Base-by-base conservation (phyloP, 2,329 filamentous ascomycete species). In the Cladophialophora exuberans region DNA sequence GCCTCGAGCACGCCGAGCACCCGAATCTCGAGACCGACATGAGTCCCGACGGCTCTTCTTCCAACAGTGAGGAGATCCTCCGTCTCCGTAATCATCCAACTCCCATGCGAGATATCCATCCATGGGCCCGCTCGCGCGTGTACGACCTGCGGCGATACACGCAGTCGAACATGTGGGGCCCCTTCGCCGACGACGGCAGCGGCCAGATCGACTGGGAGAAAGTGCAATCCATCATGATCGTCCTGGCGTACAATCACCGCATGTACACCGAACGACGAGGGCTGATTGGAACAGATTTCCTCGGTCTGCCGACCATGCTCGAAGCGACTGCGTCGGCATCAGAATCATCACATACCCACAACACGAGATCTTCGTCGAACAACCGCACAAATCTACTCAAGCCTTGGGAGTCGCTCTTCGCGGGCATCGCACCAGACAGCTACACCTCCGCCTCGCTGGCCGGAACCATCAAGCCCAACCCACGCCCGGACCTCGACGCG, bases 171-270 rank as follows among this genome's bases (percentile, higher is more conserved):
- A 68, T 77, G 30, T 92, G 88, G 88, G 89, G 89, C 0, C 89
- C 89, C 0, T 92, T 89, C 64, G 73, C 80, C 65, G 74, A 81
- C 45, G 87, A 91, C 65, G 82, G 80, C 1, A 79, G 76, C 2
- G 78, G 77, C 48, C 70, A 72, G 4, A 85, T 89, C 0, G 88
- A 93, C 69, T 93, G 89, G 89, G 87, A 92, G 70, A 89, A 88
- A 72, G 73, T 91, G 9, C 88, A 92, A 70, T 84, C 86, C 6
- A 81, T 90, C 50, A 82, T 90, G 77, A 75, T 91, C 3, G 83
- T 87, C 2, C 70, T 92, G 3, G 81, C 80, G 3, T 78, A 81
- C 65, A 90, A 90, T 66, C 76, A 88, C 47, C 70, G 73, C 33
- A 66, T 70, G 7, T 80, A 82, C 61, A 59, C 42, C 2, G 56